A percentile compares a stretch with the other conserved stretches of the same genome.
phyloP scores from a whole-genome alignment of 495 filamentous ascomycete genomes.

The Xylona heveae region DNA sequence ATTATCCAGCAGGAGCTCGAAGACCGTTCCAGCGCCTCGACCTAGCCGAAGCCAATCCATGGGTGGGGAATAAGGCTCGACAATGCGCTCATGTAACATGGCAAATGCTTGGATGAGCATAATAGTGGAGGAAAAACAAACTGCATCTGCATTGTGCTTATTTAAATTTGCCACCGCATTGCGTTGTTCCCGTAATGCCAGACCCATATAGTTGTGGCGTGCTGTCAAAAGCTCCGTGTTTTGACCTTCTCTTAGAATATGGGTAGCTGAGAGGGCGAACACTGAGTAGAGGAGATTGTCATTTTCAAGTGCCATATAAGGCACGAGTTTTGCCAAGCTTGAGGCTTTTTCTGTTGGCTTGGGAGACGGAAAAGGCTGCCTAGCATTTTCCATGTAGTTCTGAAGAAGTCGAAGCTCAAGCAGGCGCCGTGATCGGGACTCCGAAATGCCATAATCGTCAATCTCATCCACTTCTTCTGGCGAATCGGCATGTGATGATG shows the following conservation, averaged over 20 bases:
- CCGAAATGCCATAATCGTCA: conserved; percentile 8
- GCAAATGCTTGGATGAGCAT: conserved; percentile 13
- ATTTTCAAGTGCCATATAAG: conserved; percentile 13
- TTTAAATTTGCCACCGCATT: conserved; percentile 13
- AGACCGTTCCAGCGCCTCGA: conserved; percentile 8
- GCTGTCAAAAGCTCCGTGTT: conserved; percentile 9
- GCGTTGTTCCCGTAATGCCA: conserved; percentile 17
- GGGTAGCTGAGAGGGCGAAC: conserved; percentile 15
- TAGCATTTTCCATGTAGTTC: conserved; percentile 14
- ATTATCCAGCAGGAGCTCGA: conserved; percentile 8
- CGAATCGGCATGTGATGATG: neutral
- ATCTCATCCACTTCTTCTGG: conserved; percentile 6
- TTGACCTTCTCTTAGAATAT: conserved; percentile 10
- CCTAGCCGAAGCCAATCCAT: conserved; percentile 16
- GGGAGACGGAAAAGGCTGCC: conserved; percentile 6
- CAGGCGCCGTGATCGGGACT: conserved; percentile 14
- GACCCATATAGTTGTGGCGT: conserved; percentile 14
- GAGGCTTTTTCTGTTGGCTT: conserved; percentile 2
- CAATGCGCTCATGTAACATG: conserved; percentile 11
- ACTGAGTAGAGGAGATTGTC: conserved; percentile 18
- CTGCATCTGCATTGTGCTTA: conserved; percentile 15
- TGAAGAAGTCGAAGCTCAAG: conserved; percentile 17
- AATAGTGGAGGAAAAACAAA: conserved; percentile 14
- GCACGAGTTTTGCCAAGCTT: conserved; percentile 13
- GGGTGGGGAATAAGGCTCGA: conserved; percentile 17